A percentile compares a stretch with the other conserved stretches of the same genome.
Conservation (phyloP, 805 yeast species). For the Wickerhamiella kazuoi region DNA sequence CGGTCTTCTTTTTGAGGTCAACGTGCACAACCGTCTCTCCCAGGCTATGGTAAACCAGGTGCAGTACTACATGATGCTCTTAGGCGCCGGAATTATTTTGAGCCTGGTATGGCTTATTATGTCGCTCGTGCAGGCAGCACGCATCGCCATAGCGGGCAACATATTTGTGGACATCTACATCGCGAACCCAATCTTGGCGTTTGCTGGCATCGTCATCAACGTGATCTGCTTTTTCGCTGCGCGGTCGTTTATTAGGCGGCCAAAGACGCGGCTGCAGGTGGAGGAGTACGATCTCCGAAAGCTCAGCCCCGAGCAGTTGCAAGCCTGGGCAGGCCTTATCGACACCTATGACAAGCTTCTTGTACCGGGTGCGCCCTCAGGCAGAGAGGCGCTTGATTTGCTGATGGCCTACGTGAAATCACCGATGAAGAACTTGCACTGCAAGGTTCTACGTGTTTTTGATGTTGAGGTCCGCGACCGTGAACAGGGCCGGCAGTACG, state of each 20-base stretch:
- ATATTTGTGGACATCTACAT: slow-evolving; percentile 10
- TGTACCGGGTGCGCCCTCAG: slow-evolving; percentile 19
- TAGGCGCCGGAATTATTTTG: slow-evolving; percentile 8
- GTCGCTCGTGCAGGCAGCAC: slow-evolving; percentile 3
- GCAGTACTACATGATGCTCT: slow-evolving; percentile 8
- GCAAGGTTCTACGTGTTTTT: slow-evolving; percentile 20
- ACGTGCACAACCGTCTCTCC: slow-evolving; percentile 13
- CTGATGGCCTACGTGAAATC: slow-evolving; percentile 18
- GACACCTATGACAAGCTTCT: slow-evolving; percentile 16
- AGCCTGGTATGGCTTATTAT: slow-evolving; percentile 11
- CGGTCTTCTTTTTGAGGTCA: slow-evolving; percentile 10
- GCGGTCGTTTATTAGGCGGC: slow-evolving; percentile 12
- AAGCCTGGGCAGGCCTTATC: slow-evolving; percentile 19
- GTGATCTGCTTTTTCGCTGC: slow-evolving; percentile 14
- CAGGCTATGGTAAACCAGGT: slow-evolving; percentile 9
- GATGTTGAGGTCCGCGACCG: slow-evolving; percentile 9
- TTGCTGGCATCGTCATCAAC: slow-evolving; percentile 11
- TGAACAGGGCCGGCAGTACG: slow-evolving; percentile 9
- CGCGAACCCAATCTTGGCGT: slow-evolving; percentile 13
- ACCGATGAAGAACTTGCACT: slow-evolving; percentile 15
- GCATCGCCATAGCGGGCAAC: background rate
- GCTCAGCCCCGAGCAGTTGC: slow-evolving; percentile 14
- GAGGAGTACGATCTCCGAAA: slow-evolving; percentile 17
- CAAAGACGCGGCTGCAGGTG: slow-evolving; percentile 16
- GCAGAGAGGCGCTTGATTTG: slow-evolving; percentile 20